Percentiles rank a stretch among this genome's conserved stretches.
phyloP scores from a whole-genome alignment of 768 basidiomycete genomes.

The Coprinopsis cinerea region DNA sequence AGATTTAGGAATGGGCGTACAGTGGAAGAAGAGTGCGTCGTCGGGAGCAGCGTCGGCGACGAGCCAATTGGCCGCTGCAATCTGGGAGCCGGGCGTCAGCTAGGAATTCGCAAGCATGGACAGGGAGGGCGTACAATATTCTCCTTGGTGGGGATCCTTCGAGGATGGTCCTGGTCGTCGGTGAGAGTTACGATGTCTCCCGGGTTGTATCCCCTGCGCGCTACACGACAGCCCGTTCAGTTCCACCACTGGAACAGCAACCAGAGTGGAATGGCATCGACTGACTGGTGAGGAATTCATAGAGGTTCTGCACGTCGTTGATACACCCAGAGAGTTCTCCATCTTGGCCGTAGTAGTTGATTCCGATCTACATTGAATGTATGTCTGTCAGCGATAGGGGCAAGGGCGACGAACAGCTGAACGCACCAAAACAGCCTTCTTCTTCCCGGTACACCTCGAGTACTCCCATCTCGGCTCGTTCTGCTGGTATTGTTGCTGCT shows the following conservation, averaged over 20 bases:
- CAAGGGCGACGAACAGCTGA: not conserved
- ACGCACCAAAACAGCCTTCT: conserved; percentile 83
- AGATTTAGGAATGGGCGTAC: conserved; percentile 31
- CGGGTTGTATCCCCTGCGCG: conserved; percentile 54
- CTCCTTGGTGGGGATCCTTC: conserved; percentile 63
- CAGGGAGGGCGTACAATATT: conserved; percentile 54
- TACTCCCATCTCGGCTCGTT: conserved; percentile 67
- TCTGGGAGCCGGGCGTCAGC: conserved; percentile 25
- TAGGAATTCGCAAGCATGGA: not conserved
- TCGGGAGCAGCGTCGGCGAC: conserved; percentile 70
- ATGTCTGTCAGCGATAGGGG: not conserved
- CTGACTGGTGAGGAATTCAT: conserved; percentile 65
- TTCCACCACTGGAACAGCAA: too few relatives aligned
- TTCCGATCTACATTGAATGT: conserved; percentile 59
- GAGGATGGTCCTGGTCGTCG: conserved; percentile 61
- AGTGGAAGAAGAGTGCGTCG: conserved; percentile 89
- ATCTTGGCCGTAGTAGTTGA: conserved; percentile 71
- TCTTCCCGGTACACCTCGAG: conserved; percentile 81
- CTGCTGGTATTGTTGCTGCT: conserved; percentile 39
- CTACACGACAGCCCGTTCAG: conserved; percentile 29
- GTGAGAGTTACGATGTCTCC: conserved; percentile 85
- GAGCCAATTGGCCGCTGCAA: conserved; percentile 90
- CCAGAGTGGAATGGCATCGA: conserved; percentile 1
- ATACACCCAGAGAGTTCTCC: conserved; percentile 77
- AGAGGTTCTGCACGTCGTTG: conserved; percentile 83